These are phyloP conservation scores for Kandelia obovata DNA, from an alignment of 345 rosid genomes.

Conservation along the genomic window DNA sequence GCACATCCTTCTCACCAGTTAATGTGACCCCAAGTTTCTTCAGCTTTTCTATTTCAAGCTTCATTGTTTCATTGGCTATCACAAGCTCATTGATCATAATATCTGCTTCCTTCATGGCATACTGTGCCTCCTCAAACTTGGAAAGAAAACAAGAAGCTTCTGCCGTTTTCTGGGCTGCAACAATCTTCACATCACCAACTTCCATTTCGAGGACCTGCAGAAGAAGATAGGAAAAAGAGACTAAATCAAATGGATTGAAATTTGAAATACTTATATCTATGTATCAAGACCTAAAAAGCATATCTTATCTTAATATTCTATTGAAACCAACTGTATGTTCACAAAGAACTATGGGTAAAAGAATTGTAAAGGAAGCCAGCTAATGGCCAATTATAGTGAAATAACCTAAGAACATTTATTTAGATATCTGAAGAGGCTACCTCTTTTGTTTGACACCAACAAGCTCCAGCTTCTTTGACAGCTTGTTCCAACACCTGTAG, in stretches of 20 bases:
- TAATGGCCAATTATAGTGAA: neutral
- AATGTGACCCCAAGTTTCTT: conserved; percentile 41
- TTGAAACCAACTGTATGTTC: too few relatives aligned
- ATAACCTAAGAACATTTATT: neutral
- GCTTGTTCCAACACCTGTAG: conserved; percentile 39
- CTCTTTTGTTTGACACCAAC: conserved; percentile 51
- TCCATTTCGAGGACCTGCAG: conserved; percentile 70
- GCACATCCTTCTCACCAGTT: conserved; percentile 50
- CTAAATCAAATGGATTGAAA: too few relatives aligned
- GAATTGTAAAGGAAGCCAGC: neutral
- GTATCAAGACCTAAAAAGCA: too few relatives aligned
- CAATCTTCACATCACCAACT: conserved; percentile 60
- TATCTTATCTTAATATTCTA: too few relatives aligned
- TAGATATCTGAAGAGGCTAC: conserved; percentile 24
- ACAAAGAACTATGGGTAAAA: too few relatives aligned
- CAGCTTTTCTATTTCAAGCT: conserved; percentile 54
- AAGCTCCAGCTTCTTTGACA: conserved; percentile 37
- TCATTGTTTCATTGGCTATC: conserved; percentile 74
- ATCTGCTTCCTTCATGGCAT: conserved; percentile 81
- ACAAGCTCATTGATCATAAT: conserved; percentile 66
- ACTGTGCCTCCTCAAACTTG: conserved; percentile 90
- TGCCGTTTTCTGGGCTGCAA: conserved; percentile 56
- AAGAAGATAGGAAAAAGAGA: conserved; percentile 10
- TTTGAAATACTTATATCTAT: too few relatives aligned
- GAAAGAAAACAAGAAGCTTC: conserved; percentile 64